These are phyloP conservation scores for Beauveria sp. DNA, from an alignment of 2,329 filamentous ascomycete species.

Conservation along the genomic window DNA sequence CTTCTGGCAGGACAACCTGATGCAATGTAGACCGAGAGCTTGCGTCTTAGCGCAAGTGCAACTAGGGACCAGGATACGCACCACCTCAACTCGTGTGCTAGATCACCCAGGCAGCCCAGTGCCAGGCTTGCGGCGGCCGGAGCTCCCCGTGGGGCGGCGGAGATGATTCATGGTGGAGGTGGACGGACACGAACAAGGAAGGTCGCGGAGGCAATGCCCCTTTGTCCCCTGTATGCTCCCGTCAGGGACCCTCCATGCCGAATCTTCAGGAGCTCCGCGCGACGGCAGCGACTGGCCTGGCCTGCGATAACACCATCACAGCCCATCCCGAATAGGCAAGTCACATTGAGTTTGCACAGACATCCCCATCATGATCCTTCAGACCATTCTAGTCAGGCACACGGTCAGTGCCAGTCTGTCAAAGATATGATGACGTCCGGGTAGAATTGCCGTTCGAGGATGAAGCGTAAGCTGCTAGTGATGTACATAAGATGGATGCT, in stretches of 20 bases:
- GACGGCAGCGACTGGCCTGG: too few species aligned
- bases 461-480: not conserved
- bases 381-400: not conserved
- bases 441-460: not conserved
- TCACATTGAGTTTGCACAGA: not conserved
- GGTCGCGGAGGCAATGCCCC: not conserved
- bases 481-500: not conserved
- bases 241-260: not conserved
- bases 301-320: not conserved
- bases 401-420: not conserved
- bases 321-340: not conserved
- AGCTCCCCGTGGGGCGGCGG: slow-evolving; percentile 1
- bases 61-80: not conserved
- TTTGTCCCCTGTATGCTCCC: not conserved
- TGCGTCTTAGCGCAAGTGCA: not conserved
- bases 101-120: not conserved
- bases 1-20: not conserved
- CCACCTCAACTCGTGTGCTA: not conserved
- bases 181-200: not conserved
- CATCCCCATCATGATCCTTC: not conserved
- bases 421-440: not conserved
- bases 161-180: not conserved
- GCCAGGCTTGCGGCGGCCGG: not conserved
- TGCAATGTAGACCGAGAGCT: not conserved
- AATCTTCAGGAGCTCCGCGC: not conserved